Evolutionary conservation across 208 protist genomes (phyloP).

Genomic region (Crithidia bombi): DNA sequence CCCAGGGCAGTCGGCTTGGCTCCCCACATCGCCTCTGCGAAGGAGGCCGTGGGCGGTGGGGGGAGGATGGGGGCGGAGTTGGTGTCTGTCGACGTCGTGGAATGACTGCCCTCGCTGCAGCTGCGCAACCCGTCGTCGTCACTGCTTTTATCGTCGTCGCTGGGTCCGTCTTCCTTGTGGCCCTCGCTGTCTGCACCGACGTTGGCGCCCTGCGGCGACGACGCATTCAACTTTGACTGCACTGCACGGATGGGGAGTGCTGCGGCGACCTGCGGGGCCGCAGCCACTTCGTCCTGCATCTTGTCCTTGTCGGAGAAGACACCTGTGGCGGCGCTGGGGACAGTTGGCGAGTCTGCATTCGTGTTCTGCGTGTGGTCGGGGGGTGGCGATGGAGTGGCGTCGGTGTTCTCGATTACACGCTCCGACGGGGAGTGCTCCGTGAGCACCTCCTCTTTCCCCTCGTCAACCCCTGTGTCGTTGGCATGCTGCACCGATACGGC

Average conservation of each 20-base stretch:
- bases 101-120: conserved; percentile 7
- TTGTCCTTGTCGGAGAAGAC: no score
- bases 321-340: no score
- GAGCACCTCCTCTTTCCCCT: background rate
- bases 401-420: background rate
- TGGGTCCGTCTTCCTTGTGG: background rate
- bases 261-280: no score
- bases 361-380: background rate
- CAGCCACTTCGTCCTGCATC: no score
- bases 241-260: no score
- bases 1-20: background rate
- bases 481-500: background rate
- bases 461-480: background rate
- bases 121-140: background rate
- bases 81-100: conserved; percentile 29
- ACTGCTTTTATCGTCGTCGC: background rate
- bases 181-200: background rate
- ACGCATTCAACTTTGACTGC: no score
- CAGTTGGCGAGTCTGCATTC: background rate
- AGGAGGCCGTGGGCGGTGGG: conserved; percentile 20
- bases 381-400: background rate
- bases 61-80: conserved; percentile 22
- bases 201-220: no score
- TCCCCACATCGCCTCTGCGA: conserved; percentile 21
- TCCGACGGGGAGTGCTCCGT: background rate